Conservation (phyloP, 2,329 filamentous ascomycete species). For the Seiridium unicorne region DNA sequence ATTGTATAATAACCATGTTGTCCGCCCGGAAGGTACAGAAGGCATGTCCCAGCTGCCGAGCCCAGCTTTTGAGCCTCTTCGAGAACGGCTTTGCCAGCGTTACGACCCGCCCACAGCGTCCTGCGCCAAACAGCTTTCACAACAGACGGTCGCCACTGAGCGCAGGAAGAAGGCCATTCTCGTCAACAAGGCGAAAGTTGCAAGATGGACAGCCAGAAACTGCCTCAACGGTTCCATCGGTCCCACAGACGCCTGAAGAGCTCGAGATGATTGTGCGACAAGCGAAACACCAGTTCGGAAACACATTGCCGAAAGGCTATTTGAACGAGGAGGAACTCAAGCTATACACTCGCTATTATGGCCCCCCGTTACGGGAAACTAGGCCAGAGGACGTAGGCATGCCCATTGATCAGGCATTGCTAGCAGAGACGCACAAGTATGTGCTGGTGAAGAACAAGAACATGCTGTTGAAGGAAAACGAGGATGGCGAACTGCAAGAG, state of each 20-base stretch:
- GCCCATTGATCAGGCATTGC: constrained; percentile 28
- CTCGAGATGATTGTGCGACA: constrained; percentile 66
- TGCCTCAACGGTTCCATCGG: background rate
- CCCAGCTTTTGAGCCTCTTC: constrained; percentile 33
- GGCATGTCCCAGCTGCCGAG: constrained; percentile 36
- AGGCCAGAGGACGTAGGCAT: constrained; percentile 57
- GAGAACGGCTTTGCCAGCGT: constrained; percentile 30
- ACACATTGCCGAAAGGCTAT: constrained; percentile 70
- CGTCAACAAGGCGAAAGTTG: constrained; percentile 16
- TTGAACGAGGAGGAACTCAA: constrained; percentile 68
- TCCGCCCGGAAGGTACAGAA: constrained; percentile 34
- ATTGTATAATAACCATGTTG: constrained; percentile 26
- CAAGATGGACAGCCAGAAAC: constrained; percentile 17
- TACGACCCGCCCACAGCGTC: constrained; percentile 14
- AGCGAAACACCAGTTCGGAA: constrained; percentile 73
- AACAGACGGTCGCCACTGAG: constrained; percentile 1
- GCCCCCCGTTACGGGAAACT: constrained; percentile 66
- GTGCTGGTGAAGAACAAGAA: constrained; percentile 31
- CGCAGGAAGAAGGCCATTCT: constrained; percentile 17
- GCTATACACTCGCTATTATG: constrained; percentile 80
- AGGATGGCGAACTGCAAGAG: constrained; percentile 61
- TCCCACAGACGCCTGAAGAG: constrained; percentile 25
- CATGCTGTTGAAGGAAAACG: constrained; percentile 52
- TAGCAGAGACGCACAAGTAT: constrained; percentile 13
- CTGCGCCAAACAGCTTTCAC: constrained; percentile 11